Conservation (phyloP, 208 protist species). For the Porcisia hertigi region DNA sequence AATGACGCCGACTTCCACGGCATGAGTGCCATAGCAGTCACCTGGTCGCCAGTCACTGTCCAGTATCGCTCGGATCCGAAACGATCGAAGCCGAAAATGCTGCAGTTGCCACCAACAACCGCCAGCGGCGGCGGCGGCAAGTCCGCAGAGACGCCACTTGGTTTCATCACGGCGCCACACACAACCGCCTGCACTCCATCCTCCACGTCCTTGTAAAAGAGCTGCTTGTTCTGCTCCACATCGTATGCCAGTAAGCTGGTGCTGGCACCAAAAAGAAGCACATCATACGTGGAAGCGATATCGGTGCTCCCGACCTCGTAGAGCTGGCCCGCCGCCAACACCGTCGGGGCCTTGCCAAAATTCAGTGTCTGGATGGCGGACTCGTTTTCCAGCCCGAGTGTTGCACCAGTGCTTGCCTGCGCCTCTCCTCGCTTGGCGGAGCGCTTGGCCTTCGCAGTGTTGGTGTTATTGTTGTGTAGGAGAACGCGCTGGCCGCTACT, state of each 20-base stretch:
- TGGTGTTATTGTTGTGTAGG: slow-evolving; percentile 86
- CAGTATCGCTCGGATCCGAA: slow-evolving; percentile 91
- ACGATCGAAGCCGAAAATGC: slow-evolving; percentile 92
- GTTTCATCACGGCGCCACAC: slow-evolving; percentile 60
- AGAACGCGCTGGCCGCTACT: slow-evolving; percentile 81
- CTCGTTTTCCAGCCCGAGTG: slow-evolving; percentile 20
- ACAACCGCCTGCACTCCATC: slow-evolving; percentile 90
- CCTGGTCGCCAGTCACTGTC: slow-evolving; percentile 95
- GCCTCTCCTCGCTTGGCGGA: slow-evolving; percentile 45
- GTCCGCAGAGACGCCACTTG: slow-evolving; percentile 6
- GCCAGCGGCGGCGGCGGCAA: slow-evolving; percentile 48
- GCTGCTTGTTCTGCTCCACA: slow-evolving; percentile 89
- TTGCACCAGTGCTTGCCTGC: slow-evolving; percentile 10
- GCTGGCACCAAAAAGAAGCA: slow-evolving; percentile 88
- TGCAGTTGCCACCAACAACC: slow-evolving; percentile 95
- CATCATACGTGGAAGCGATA: slow-evolving; percentile 51
- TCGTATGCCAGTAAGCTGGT: slow-evolving; percentile 93
- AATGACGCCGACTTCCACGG: slow-evolving; percentile 40
- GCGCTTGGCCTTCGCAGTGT: slow-evolving; percentile 29
- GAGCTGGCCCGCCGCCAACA: slow-evolving; percentile 69
- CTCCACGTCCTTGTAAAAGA: slow-evolving; percentile 93
- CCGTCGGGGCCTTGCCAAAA: slow-evolving; percentile 88
- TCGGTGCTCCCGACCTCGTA: slow-evolving; percentile 12
- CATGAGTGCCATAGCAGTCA: slow-evolving; percentile 83
- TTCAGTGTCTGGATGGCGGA: slow-evolving; percentile 69